These are phyloP conservation scores for Candida piceae DNA, from an alignment of 805 yeast genomes.

Conservation along the genomic window DNA sequence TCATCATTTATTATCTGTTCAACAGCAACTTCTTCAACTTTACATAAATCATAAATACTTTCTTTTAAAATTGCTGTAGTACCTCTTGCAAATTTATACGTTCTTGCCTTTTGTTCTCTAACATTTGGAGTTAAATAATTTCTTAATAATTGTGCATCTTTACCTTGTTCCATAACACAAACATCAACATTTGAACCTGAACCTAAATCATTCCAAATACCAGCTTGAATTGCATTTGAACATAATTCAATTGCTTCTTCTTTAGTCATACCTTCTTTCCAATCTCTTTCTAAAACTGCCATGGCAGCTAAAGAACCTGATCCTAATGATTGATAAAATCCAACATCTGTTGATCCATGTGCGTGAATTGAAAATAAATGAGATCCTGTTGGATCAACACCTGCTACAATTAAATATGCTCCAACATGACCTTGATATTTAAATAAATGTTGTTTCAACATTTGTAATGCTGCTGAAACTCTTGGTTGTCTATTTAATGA, in stretches of 20 bases:
- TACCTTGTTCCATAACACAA: constrained; percentile 93
- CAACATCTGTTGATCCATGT: constrained; percentile 96
- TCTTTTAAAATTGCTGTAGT: constrained; percentile 84
- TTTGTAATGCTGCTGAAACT: constrained; percentile 87
- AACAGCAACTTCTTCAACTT: constrained; percentile 44
- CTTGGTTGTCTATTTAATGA: constrained; percentile 84
- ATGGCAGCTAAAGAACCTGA: constrained; percentile 98
- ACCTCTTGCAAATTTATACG: constrained; percentile 85
- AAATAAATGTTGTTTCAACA: constrained; percentile 92
- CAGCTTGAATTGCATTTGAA: constrained; percentile 90
- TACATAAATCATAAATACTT: constrained; percentile 60
- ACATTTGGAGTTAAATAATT: constrained; percentile 89
- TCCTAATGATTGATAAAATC: constrained; percentile 87
- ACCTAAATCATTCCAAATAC: constrained; percentile 98
- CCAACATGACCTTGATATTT: constrained; percentile 97
- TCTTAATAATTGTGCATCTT: constrained; percentile 79
- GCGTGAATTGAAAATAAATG: constrained; percentile 92
- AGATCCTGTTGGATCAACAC: constrained; percentile 94
- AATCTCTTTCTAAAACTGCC: constrained; percentile 90
- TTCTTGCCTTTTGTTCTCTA: constrained; percentile 73
- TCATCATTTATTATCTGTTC: constrained; percentile 24
- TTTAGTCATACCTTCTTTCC: constrained; percentile 71
- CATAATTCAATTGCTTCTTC: constrained; percentile 92
- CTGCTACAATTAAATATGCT: constrained; percentile 97
- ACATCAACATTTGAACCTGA: constrained; percentile 97